Evolutionary conservation across 139 green algal species (phyloP), one percentile per base, ranked within the genome.

Genomic region (Limnomonas spitsbergensis): DNA sequence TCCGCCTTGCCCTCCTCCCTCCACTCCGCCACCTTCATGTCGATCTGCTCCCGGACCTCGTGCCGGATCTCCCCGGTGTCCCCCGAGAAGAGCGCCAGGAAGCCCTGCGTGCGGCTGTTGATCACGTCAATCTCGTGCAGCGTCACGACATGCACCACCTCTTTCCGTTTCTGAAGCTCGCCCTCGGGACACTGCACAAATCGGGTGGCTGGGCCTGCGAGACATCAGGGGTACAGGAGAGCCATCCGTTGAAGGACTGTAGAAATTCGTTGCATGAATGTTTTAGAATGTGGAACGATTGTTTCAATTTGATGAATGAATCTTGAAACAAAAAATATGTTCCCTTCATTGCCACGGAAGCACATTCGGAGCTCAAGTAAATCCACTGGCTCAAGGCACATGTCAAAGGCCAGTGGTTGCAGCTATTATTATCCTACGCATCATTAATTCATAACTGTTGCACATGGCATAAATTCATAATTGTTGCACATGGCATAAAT

Each of bases 41-140:
- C 91, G 53, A 97, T 97, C 88, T 97, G 94, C 84, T 96, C 91
- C n/a, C 94, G 81, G 66, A 99, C 94, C 83, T 99, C 96, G 29
- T 87, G 66, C 27, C 96, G 88, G 79, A 99, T 99, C 82, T 99
- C 96, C 0, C 96, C 96, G 1, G 95, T 99, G 87, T 99, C 96
- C 7, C 96, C 96, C 20, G 90, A 89, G 87, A 99, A 99, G 54
- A 99, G 86, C 24, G 96, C 96, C 75, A 99, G 80, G 86, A 99
- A 99, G 37, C 96, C 96, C 91, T 99, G 92, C 67, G 88, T 91
- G 14, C 92, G 76, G 73, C 83, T 93, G 82, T 99, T 99, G 85
- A 99, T 99, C 74, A 99, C 95, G 81, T 99, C 95, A n/a, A 99
- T 98, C 79, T 99, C 95, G 79, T 97, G 93, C 80, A 99, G 88